A percentile compares a stretch with the other conserved stretches of the same genome.
These are phyloP conservation scores for Helotiales sp. DNA, from an alignment of 2,329 filamentous ascomycete species.

Conservation along the genomic window DNA sequence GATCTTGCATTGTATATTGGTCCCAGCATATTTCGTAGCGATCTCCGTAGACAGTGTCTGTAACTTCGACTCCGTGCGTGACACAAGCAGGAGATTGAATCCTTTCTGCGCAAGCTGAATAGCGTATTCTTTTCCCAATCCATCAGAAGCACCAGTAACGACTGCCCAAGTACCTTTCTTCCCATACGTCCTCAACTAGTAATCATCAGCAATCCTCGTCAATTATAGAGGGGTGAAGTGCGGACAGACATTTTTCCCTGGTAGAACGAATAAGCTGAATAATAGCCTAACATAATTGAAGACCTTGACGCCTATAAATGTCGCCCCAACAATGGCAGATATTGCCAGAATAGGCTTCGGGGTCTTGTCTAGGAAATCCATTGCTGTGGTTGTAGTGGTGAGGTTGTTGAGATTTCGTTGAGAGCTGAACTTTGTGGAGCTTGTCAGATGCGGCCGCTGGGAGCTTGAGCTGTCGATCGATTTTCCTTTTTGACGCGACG, in stretches of 20 bases:
- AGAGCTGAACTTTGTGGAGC: background rate
- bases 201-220: slow-evolving; percentile 3
- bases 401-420: slow-evolving; percentile 1
- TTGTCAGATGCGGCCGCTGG: background rate
- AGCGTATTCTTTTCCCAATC: slow-evolving; percentile 94
- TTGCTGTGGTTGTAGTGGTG: background rate
- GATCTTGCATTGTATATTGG: slow-evolving; percentile 68
- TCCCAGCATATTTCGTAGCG: slow-evolving; percentile 62
- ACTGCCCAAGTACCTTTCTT: slow-evolving; percentile 92
- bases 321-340: slow-evolving; percentile 54
- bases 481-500: background rate
- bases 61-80: slow-evolving; percentile 92
- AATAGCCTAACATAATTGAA: slow-evolving; percentile 61
- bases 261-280: slow-evolving; percentile 67
- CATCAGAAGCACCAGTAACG: slow-evolving; percentile 92
- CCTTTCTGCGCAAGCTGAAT: slow-evolving; percentile 85
- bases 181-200: slow-evolving; percentile 83
- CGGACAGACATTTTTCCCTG: slow-evolving; percentile 57
- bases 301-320: slow-evolving; percentile 57
- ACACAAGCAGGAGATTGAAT: slow-evolving; percentile 94
- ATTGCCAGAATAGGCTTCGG: slow-evolving; percentile 12
- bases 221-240: background rate
- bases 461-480: too few relatives aligned
- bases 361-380: slow-evolving; percentile 18
- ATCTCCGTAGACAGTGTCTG: slow-evolving; percentile 75